Evolutionary conservation across 305 asterid species (phyloP), one percentile per base, ranked within the genome.

Genomic region (Fraxinus nigra): DNA sequence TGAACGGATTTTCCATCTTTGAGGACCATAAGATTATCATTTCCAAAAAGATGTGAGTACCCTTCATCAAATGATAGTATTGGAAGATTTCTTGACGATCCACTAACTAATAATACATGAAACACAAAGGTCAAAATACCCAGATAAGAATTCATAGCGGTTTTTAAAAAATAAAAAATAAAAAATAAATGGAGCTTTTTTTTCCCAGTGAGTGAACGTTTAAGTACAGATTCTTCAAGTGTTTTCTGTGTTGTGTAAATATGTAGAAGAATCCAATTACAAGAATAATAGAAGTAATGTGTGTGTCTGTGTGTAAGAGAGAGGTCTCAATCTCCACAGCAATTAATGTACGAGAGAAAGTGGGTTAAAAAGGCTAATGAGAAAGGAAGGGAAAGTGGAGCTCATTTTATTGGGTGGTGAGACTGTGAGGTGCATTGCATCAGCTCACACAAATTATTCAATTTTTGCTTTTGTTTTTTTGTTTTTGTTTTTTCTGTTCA

Each of bases 1-100:
- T 88, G 97, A 85, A 59, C 98, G 3, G 95, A 88, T 70, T 91
- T 94, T 9, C 98, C 95, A 87, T 94, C 97, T 81, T 77, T 85
- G 73, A 91, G 91, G 7, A 94, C 92, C 92, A 89, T 89, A 38
- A 94, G 90, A 86, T 94, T 94, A 59, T 76, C 86, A 80, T 92
- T 97, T 3, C 98, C 98, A 80, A 94, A 94, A 65, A 94, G 93
- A 0, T 90, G 96, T 0, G 98, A 89, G 88, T 94, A 94, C 18
- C 96, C 98, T 90, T 94, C 98, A 79, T 92, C 97, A 84, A 94
- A 94, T 0, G 97, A 87, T 34, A 90, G 69, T 69, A 90, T 88
- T 43, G 97, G 97, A 2, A 88, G 90, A 77, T 91, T 91, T 87
- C 87, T 83, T 34, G 97, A 90, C 74, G 83, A 85, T 84, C 97